Percentiles rank a stretch among this genome's conserved stretches.
These are phyloP conservation scores for Umbelopsis sp. DNA, from an alignment of 192 early-diverging fungal genomes.

Conservation along the genomic window DNA sequence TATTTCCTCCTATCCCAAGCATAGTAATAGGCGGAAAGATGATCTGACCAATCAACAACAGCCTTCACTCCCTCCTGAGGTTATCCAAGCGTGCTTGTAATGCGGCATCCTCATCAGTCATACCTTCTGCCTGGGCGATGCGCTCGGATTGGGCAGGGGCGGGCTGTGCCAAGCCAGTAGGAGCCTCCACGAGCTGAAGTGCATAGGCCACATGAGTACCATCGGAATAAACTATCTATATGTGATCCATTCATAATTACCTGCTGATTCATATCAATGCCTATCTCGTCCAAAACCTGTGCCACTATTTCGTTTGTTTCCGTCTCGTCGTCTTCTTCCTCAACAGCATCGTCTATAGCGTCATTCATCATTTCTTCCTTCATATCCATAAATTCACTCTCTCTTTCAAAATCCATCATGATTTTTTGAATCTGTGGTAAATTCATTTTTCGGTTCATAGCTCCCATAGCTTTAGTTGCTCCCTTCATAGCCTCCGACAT, in stretches of 20 bases:
- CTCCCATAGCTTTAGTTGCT: constrained; percentile 94
- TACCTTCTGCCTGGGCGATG: constrained; percentile 56
- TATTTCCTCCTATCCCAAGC: too few relatives aligned
- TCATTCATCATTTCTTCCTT: constrained; percentile 99
- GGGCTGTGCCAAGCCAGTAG: constrained; percentile 47
- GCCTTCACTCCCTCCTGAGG: constrained; percentile 76
- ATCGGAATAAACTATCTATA: background rate
- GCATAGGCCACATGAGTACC: constrained; percentile 14
- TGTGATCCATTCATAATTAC: constrained; percentile 48
- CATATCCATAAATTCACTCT: constrained; percentile 98
- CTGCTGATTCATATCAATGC: constrained; percentile 74
- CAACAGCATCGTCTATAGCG: constrained; percentile 95
- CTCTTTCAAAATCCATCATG: constrained; percentile 97
- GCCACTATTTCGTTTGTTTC: constrained; percentile 90
- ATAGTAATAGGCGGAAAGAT: background rate
- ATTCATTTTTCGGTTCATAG: constrained; percentile 96
- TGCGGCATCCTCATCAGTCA: constrained; percentile 73
- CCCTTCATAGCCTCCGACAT: constrained; percentile 96
- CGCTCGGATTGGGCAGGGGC: constrained; percentile 39
- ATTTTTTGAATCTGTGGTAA: constrained; percentile 92
- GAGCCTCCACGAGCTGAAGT: constrained; percentile 48
- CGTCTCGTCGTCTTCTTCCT: constrained; percentile 91
- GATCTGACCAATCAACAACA: background rate
- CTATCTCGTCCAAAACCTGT: constrained; percentile 95
- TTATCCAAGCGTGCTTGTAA: constrained; percentile 90